These are phyloP conservation scores for Mucor velutinosus DNA, from an alignment of 371 early-diverging fungal species.

Conservation along the genomic window DNA sequence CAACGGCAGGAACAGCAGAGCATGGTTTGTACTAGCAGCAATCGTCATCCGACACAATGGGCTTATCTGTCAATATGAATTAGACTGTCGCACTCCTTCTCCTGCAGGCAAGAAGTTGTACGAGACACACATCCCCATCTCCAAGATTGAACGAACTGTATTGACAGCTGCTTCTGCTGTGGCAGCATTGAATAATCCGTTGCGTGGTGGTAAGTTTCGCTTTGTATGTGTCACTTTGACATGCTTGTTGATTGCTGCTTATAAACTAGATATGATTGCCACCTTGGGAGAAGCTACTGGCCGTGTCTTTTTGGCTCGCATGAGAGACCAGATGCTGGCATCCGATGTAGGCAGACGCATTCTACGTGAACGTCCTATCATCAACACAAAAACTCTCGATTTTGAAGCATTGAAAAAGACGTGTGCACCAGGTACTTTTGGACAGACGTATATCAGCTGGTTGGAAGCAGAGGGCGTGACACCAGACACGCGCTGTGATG, in stretches of 20 bases:
- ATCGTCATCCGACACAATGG: neutral
- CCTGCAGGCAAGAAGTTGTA: constrained; percentile 36
- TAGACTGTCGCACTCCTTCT: neutral
- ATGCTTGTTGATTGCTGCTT: neutral
- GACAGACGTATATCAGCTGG: constrained; percentile 81
- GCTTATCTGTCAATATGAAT: neutral
- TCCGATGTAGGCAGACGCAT: constrained; percentile 81
- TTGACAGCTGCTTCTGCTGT: constrained; percentile 81
- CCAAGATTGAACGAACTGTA: constrained; percentile 56
- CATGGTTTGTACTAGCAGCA: neutral
- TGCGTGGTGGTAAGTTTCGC: constrained; percentile 67
- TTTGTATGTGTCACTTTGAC: neutral
- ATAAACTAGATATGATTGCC: constrained; percentile 82
- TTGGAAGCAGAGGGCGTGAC: constrained; percentile 78
- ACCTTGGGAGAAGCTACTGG: constrained; percentile 92
- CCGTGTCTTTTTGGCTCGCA: constrained; percentile 56
- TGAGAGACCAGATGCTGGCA: constrained; percentile 82
- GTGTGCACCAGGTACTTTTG: constrained; percentile 79
- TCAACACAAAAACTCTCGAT: constrained; percentile 68
- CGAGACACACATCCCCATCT: constrained; percentile 59
- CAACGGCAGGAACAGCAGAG: neutral
- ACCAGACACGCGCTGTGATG: constrained; percentile 84
- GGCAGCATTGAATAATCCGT: constrained; percentile 76
- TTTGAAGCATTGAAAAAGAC: constrained; percentile 63
- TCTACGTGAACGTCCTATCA: constrained; percentile 77